These are phyloP conservation scores for Logfia minima DNA, from an alignment of 129 eudicot genomes.

Conservation along the genomic window DNA sequence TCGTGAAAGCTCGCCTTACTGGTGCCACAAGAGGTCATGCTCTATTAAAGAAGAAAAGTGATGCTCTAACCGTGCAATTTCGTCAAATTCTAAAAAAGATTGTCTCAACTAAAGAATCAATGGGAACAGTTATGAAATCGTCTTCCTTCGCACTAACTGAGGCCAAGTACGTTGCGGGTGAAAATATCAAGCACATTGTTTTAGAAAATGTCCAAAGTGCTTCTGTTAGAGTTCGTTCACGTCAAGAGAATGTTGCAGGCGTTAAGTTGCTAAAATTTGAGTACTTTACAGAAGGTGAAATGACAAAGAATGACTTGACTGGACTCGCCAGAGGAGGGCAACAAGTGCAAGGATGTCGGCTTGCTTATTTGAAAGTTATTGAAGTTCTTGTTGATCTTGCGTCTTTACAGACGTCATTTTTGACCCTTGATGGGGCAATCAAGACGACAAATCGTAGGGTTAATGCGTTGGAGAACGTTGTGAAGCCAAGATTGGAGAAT, in stretches of 20 bases:
- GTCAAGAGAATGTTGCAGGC: conserved; percentile 77
- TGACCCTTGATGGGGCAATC: conserved; percentile 84
- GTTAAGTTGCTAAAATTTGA: conserved; percentile 82
- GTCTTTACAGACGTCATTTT: conserved; percentile 78
- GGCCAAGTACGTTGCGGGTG: conserved; percentile 91
- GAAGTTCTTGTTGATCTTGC: conserved; percentile 87
- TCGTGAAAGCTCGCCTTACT: conserved; percentile 75
- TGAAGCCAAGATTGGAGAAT: conserved; percentile 77
- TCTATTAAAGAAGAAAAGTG: conserved; percentile 90
- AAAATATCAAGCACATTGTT: conserved; percentile 75
- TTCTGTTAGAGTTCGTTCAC: conserved; percentile 67
- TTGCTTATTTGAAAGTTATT: conserved; percentile 77
- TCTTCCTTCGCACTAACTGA: conserved; percentile 81
- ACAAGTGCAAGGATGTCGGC: conserved; percentile 78
- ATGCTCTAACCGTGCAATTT: conserved; percentile 87
- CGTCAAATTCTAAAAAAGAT: conserved; percentile 79
- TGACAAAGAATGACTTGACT: conserved; percentile 72
- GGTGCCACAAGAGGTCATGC: conserved; percentile 99
- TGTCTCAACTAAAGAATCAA: conserved; percentile 85
- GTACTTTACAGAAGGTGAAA: conserved; percentile 64
- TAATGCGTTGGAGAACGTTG: conserved; percentile 82
- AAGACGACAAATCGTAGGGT: conserved; percentile 91
- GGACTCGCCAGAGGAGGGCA: conserved; percentile 95
- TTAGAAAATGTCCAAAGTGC: conserved; percentile 79
- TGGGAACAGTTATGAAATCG: conserved; percentile 78